Evolutionary conservation across 2,329 filamentous ascomycete species (phyloP), one percentile per base, ranked within the genome.

Genomic region (Nothopassalora personata): DNA sequence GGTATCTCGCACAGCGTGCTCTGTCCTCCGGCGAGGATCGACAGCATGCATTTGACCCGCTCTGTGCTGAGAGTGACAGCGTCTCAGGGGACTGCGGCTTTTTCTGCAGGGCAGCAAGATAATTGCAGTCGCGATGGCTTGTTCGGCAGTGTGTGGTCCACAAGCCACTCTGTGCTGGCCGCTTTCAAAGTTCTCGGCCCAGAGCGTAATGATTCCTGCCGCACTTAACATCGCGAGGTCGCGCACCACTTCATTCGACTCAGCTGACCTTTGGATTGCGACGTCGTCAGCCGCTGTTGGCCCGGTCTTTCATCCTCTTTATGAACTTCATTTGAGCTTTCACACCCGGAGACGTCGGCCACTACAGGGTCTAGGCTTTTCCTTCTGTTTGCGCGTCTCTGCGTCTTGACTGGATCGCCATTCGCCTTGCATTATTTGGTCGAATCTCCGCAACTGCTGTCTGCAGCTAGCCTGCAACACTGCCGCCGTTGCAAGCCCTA

Each of bases 401-500:
- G 55, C 28, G n/a, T 31, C 53, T 36, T 60, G 57, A 64, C 61
- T 65, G 61, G 61, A 60, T 59, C 59, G 60, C 57, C 58, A 36
- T 51, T 54, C 61, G 63, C 61, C 58, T 62, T 58, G 55, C 59
- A 54, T 49, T 54, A 61, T 61, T 59, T 57, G 47, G 49, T 63
- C 64, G 62, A 61, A 64, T 64, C 57, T 64, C 62, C 62, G 58
- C 59, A 55, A 57, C 62, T 59, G 45, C 60, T 60, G 50, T 58
- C 59, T 61, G 57, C 62, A 65, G 61, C 56, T 63, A 61, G 62
- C 60, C 54, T 58, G 57, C 27, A 18, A 53, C 56, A 45, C 58
- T 63, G 55, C 57, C 34, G 53, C 53, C 59, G 60, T 54, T 54
- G 54, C 47, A 23, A 50, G 57, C 52, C 47, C 39, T 28, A 59